These are phyloP conservation scores for Avena sativa DNA, from an alignment of 176 grass and related monocot species.

Conservation along the genomic window DNA sequence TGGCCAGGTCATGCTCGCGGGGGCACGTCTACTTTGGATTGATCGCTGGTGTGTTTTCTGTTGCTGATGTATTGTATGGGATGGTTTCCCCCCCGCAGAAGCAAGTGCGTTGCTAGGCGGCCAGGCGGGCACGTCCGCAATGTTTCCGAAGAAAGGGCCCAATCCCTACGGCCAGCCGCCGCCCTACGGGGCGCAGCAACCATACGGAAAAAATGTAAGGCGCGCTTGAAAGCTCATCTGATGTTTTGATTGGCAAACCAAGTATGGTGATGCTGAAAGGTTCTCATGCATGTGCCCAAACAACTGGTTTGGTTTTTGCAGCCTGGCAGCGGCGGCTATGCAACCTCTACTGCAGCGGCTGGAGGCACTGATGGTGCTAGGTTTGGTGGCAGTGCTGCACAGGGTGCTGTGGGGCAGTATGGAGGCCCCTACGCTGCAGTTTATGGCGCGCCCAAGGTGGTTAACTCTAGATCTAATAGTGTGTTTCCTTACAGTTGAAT, in stretches of 20 bases:
- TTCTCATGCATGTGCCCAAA: slow-evolving; percentile 29
- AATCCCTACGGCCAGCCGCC: slow-evolving; percentile 62
- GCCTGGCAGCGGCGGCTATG: slow-evolving; percentile 49
- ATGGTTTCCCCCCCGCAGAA: background rate
- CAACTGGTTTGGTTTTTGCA: slow-evolving; percentile 42
- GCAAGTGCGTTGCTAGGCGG: background rate
- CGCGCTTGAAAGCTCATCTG: background rate
- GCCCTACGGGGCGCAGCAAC: slow-evolving; percentile 47
- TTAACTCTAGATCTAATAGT: background rate
- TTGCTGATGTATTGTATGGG: background rate
- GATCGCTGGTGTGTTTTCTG: background rate
- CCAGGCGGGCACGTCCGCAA: slow-evolving; percentile 8
- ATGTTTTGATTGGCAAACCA: background rate
- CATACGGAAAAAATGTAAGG: slow-evolving; percentile 50
- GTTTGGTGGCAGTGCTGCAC: slow-evolving; percentile 42
- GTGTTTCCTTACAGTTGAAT: slow-evolving; percentile 6
- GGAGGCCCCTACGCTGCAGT: slow-evolving; percentile 48
- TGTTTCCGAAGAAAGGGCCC: slow-evolving; percentile 55
- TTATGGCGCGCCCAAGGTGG: slow-evolving; percentile 56
- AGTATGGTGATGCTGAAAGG: background rate
- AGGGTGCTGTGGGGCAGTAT: slow-evolving; percentile 51
- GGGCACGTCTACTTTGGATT: background rate
- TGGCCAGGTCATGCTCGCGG: no score
- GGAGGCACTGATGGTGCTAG: slow-evolving; percentile 15
- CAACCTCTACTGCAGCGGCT: slow-evolving; percentile 28